phyloP scores from a whole-genome alignment of 2,329 filamentous ascomycete genomes.

The Pyrenochaeta sp. region DNA sequence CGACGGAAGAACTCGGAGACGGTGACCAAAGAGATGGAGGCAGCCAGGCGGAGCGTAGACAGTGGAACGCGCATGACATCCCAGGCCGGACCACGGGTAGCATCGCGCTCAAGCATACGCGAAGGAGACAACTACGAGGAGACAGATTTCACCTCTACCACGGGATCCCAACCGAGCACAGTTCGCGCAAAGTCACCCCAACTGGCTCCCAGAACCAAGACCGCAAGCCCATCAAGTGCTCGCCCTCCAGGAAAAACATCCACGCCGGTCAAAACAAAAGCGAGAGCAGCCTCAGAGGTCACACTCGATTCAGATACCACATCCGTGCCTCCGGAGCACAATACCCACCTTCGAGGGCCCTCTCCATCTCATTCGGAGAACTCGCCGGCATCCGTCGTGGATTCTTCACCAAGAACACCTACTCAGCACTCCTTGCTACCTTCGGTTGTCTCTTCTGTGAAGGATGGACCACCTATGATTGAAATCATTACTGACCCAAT shows the following conservation, averaged over 20 bases:
- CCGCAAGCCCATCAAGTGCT: conserved; percentile 33
- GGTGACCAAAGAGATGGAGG: conserved; percentile 46
- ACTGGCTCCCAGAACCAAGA: conserved; percentile 27
- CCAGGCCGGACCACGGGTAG: conserved; percentile 46
- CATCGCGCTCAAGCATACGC: conserved; percentile 55
- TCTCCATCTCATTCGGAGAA: conserved; percentile 49
- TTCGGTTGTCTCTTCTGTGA: conserved; percentile 37
- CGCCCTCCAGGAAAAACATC: conserved; percentile 32
- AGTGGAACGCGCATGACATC: conserved; percentile 47
- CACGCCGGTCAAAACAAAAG: conserved; percentile 32
- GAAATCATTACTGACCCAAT: conserved; percentile 55
- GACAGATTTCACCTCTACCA: conserved; percentile 55
- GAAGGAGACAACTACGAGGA: conserved; percentile 47
- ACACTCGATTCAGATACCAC: conserved; percentile 58
- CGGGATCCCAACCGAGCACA: conserved; percentile 51
- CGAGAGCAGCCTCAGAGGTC: conserved; percentile 50
- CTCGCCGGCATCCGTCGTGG: conserved; percentile 52
- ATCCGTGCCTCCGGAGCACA: conserved; percentile 54
- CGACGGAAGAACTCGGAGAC: conserved; percentile 49
- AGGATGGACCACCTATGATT: conserved; percentile 50
- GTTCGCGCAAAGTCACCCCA: conserved; percentile 42
- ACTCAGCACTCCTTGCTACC: conserved; percentile 51
- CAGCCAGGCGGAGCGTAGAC: conserved; percentile 53
- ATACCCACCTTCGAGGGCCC: conserved; percentile 26
- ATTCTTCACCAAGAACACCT: conserved; percentile 58